Evolutionary conservation across 805 yeast genomes (phyloP), one percentile per base, ranked within the genome.

Genomic region (Kodamaea nitidulidarum): DNA sequence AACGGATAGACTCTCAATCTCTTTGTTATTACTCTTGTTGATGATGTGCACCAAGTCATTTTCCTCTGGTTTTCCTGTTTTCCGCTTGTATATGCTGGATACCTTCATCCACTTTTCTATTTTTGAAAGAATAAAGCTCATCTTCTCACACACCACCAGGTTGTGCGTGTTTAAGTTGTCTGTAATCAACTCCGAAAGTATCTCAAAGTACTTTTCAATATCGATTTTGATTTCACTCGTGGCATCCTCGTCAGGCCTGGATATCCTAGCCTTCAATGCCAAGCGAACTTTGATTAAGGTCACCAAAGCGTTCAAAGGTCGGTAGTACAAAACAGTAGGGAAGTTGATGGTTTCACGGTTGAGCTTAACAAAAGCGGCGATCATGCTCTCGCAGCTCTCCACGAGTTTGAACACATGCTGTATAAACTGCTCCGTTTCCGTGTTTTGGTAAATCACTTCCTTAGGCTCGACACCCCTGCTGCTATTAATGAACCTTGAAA

Each of bases 301-400:
- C 17, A 74, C 72, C 15, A 76, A 51, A 0, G 79, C 73, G 49
- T 74, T 73, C 68, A 75, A 61, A 2, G 80, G 78, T 33, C 80
- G 54, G 46, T 75, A 76, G 50, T 71, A 71, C 46, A 75, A 68
- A 45, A 73, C 71, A 0, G 80, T 74, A 2, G 80, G 80, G 41
- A 65, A 70, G 32, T 60, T 52, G 4, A 58, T 43, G 1, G 73
- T 64, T 41, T 63, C 62, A 8, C 60, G 61, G 39, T 70, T 65
- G 16, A 73, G 42, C 17, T 57, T 52, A 12, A 71, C 57, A 51
- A 74, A 76, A 2, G 73, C 63, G 29, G 67, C 69, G 28, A 76
- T 60, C 31, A 73, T 62, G 41, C 65, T 67, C 47, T 71, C 74
- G 51, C 76, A 66, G 5, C 70, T 63, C 36, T 64, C 61, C 28